Evolutionary conservation across 495 filamentous ascomycete species (phyloP).

Genomic region (Xylaria bambusicola): DNA sequence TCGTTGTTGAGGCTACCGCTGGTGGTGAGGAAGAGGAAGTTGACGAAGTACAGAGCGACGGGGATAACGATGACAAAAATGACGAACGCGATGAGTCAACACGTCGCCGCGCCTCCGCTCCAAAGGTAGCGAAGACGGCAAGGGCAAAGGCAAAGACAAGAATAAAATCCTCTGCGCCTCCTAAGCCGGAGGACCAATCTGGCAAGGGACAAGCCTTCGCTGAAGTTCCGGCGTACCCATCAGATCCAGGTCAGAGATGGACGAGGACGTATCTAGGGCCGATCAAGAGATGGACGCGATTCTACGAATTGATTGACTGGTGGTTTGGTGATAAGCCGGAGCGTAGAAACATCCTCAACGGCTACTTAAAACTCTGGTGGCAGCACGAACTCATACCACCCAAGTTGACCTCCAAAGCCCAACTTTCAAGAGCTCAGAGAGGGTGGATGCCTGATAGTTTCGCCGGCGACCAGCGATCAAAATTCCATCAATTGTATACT

Average conservation of each 20-base stretch:
- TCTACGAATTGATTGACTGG: constrained; percentile 42
- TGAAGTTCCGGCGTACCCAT: constrained; percentile 46
- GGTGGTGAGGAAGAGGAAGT: constrained; percentile 14
- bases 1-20: constrained; percentile 20
- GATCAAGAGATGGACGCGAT: constrained; percentile 46
- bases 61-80: constrained; percentile 23
- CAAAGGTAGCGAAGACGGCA: constrained; percentile 1
- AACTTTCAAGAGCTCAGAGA: constrained; percentile 35
- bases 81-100: constrained; percentile 12
- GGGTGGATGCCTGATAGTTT: constrained; percentile 43
- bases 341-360: constrained; percentile 41
- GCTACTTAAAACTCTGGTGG: constrained; percentile 42
- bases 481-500: constrained; percentile 35
- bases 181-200: constrained; percentile 25
- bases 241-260: constrained; percentile 45
- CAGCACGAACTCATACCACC: constrained; percentile 43
- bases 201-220: constrained; percentile 30
- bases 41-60: constrained; percentile 8
- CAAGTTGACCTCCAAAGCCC: constrained; percentile 23
- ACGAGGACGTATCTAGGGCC: constrained; percentile 50
- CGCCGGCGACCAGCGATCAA: constrained; percentile 28
- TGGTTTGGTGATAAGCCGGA: constrained; percentile 46
- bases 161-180: constrained; percentile 16
- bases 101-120: background rate
- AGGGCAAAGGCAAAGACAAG: constrained; percentile 18